Evolutionary conservation across 257 asterid species (phyloP), one percentile per base, ranked within the genome.

Genomic region (Ophiorrhiza pumila): DNA sequence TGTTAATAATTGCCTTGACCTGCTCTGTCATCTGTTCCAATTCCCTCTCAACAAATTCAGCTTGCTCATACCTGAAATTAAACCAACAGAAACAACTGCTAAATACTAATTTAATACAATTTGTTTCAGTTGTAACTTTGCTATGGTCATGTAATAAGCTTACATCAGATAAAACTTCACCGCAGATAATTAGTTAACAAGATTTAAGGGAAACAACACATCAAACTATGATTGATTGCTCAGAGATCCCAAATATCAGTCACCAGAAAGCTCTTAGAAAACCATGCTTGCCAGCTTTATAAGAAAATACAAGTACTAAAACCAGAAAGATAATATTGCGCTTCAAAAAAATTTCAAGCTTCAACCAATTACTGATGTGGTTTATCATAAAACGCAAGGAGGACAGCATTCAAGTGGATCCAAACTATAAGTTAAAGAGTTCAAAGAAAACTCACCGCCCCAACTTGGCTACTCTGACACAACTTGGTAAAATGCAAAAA

Each of bases 21-120:
- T 90, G 93, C 67, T 92, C 97, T 7, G 90, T 85, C 98, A 88
- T 90, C 74, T 92, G 91, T 84, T 90, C 98, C 75, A 90, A 80
- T 63, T 88, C 98, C 72, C 87, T 82, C 83, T 95, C 98, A 69
- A 87, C 76, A 79, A 87, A 43, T 83, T 92, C 99, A 53, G 97
- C 86, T 83, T 90, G 98, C 82, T 90, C 97, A 68, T 86, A 90
- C 96, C 96, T 93, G 87, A 82, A 71, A 77, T n/a, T 35, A 67
- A 70, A 71, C 68, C 72, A 35, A 65, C 35, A 55, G 35, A 60
- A 61, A 65, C 15, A 61, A 25, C 29, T 20, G 31, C 12, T 14
- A 60, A 15, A 20, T 25, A 72, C 64, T 56, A 45, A 18, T 25
- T 25, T 1, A 49, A 14, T 32, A 68, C 34, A 68, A 46, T 67